phyloP scores from a whole-genome alignment of 139 green algal species.

The Medakamo hakoo region DNA sequence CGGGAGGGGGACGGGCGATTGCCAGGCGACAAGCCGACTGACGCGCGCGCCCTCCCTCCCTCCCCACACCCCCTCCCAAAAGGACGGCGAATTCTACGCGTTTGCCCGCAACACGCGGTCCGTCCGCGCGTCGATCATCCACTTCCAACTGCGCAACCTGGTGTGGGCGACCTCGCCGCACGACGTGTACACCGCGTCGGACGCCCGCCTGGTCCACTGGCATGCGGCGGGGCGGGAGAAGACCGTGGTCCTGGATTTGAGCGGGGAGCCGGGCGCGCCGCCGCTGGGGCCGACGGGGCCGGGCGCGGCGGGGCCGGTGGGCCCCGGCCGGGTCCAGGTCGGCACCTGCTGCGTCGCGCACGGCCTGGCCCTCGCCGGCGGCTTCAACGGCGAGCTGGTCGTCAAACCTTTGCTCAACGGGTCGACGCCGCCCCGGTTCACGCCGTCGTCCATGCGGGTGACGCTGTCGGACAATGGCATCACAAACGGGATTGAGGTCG shows the following conservation, averaged over 20 bases:
- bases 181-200: constrained; percentile 61
- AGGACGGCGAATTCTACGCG: constrained; percentile 9
- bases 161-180: constrained; percentile 62
- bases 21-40: no score
- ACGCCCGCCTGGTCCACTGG: constrained; percentile 65
- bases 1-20: no score
- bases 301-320: constrained; percentile 8
- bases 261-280: constrained; percentile 6
- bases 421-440: background rate
- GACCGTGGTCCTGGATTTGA: constrained; percentile 8
- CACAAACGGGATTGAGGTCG: constrained; percentile 86
- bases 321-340: constrained; percentile 38
- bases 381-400: constrained; percentile 75
- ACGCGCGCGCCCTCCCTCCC: background rate
- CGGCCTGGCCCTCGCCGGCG: constrained; percentile 55
- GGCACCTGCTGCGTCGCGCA: constrained; percentile 53
- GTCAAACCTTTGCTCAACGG: constrained; percentile 21
- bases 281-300: constrained; percentile 25
- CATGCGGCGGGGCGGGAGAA: constrained; percentile 17
- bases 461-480: constrained; percentile 69
- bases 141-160: constrained; percentile 91
- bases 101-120: constrained; percentile 57
- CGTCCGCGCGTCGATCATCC: constrained; percentile 55
- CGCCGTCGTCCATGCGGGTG: constrained; percentile 17
- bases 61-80: background rate